A percentile compares a stretch with the other conserved stretches of the same genome.
These are phyloP conservation scores for Ophiobolus disseminans DNA, from an alignment of 2,329 filamentous ascomycete genomes.

Conservation along the genomic window DNA sequence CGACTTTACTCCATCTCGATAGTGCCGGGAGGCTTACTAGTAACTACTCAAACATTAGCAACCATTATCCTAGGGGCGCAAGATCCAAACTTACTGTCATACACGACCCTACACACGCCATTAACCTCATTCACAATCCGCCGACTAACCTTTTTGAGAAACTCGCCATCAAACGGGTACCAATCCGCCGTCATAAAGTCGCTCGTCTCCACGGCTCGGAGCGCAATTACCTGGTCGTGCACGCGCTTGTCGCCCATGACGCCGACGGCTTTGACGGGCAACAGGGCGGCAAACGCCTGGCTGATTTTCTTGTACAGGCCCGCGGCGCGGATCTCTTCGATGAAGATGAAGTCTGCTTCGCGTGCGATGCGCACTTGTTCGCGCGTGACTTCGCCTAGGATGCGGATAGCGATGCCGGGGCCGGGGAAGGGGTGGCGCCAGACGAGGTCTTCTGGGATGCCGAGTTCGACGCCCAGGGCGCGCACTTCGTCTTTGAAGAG, in stretches of 20 bases:
- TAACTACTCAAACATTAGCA: slow-evolving; percentile 52
- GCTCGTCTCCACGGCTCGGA: slow-evolving; percentile 67
- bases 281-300: slow-evolving; percentile 73
- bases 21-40: slow-evolving; percentile 72
- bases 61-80: not conserved
- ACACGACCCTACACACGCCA: slow-evolving; percentile 74
- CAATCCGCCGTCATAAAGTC: slow-evolving; percentile 80
- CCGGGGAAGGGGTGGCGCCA: slow-evolving; percentile 82
- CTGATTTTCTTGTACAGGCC: slow-evolving; percentile 76
- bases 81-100: slow-evolving; percentile 63
- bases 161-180: slow-evolving; percentile 69
- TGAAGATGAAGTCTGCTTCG: slow-evolving; percentile 81
- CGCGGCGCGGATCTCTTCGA: slow-evolving; percentile 74
- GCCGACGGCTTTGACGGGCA: slow-evolving; percentile 70
- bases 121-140: slow-evolving; percentile 79
- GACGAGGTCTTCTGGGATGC: slow-evolving; percentile 76
- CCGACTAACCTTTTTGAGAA: slow-evolving; percentile 69
- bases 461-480: slow-evolving; percentile 70
- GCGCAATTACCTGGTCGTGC: slow-evolving; percentile 67
- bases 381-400: slow-evolving; percentile 83
- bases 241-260: slow-evolving; percentile 75
- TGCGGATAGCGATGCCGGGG: slow-evolving; percentile 76
- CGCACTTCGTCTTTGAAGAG: slow-evolving; percentile 87
- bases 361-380: slow-evolving; percentile 80
- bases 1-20: slow-evolving; percentile 74